Conservation (phyloP, 371 early-diverging fungal genomes). For the Mortierella polycephala region DNA sequence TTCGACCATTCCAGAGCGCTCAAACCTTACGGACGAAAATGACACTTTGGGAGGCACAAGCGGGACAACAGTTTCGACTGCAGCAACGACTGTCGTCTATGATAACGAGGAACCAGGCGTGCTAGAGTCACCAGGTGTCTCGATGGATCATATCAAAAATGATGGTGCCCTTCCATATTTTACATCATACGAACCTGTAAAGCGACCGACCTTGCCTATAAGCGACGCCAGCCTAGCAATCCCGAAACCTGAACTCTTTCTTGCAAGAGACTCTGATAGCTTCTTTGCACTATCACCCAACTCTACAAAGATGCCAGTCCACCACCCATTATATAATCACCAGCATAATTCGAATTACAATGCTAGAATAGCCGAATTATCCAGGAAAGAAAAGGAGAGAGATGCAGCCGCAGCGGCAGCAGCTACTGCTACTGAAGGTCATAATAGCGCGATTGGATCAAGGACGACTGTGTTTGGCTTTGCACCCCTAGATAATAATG, state of each 20-base stretch:
- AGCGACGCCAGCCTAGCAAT: neutral
- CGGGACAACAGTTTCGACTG: neutral
- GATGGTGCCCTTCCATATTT: slow-evolving; percentile 31
- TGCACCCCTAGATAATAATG: slow-evolving; percentile 15
- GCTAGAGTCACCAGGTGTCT: neutral
- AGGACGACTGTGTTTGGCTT: slow-evolving; percentile 28
- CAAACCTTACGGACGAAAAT: no score
- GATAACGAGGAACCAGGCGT: neutral
- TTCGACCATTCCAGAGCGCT: no score
- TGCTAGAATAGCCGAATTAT: neutral
- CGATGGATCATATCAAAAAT: neutral
- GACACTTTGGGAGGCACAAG: neutral
- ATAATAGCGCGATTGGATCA: slow-evolving; percentile 16
- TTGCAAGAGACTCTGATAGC: neutral
- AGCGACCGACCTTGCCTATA: neutral
- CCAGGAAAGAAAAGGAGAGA: neutral
- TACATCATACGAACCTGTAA: slow-evolving; percentile 8
- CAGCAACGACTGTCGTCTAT: neutral
- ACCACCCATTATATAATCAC: slow-evolving; percentile 2
- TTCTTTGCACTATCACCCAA: slow-evolving; percentile 14
- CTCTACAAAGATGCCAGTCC: slow-evolving; percentile 11
- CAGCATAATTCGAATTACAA: slow-evolving; percentile 14
- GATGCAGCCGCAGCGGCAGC: neutral
- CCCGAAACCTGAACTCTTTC: neutral
- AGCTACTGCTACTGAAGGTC: neutral